Base-by-base conservation (phyloP, 768 basidiomycete genomes). In the Rossbeevera mucosa region DNA sequence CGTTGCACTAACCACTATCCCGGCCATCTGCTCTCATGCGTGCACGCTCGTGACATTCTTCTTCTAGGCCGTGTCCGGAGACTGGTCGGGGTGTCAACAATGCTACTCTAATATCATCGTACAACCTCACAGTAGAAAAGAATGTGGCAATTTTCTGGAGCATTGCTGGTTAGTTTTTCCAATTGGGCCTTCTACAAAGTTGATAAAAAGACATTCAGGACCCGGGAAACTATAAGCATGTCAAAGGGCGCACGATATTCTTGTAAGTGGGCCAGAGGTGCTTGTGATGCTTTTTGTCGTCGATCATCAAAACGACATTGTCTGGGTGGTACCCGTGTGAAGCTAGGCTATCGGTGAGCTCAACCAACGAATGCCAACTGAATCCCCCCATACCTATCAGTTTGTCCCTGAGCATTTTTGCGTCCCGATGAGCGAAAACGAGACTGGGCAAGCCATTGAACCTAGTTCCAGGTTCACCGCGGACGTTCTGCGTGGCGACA, bases 71-170 rank as follows among this genome's bases (percentile, higher is more conserved):
- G 4, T 69, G 65, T 0, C 65, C 65, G 5, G 44, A 44, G 26
- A 28, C 44, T 44, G 26, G 9, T 20, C 9, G 3, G 26, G 6
- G n/a, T 28, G 5, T 44, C 44, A 14, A 43, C 16, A 8, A 4
- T 18, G 25, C 11, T 18, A 28, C 18, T 11, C 26, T 4, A 5
- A n/a, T 13, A 5, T n/a, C 5, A 29, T 25, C 3, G 1, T 12
- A 13, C 16, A 1, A 11, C 24, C 76, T 31, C 55, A 82, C 82
- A 84, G 38, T 81, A 80, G 57, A 84, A 80, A 48, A 81, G 74
- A 55, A 80, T 77, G 2, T 66, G 73, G 48, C 80, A 79, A 0
- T 76, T 74, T 1, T 74, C 65, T 14, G 67, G 58, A 4, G 76
- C 73, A 29, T 71, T 74, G 4, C 61, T 54, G 0, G 78, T 76